Evolutionary conservation across 345 rosid genomes (phyloP), one percentile per base, ranked within the genome.

Genomic region (Lepidium didymum): DNA sequence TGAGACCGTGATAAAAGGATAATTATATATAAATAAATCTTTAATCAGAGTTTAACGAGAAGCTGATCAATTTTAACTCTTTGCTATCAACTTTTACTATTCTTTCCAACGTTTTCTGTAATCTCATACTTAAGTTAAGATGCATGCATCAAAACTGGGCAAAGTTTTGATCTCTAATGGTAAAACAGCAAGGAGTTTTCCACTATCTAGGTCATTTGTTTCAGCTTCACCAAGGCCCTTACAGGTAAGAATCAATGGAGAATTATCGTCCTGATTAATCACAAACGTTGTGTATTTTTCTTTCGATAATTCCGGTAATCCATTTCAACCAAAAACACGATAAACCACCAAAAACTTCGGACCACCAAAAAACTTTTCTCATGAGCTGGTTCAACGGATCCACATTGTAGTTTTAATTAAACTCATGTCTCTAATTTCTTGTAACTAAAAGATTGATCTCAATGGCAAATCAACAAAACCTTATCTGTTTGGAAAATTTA

Each of bases 211-310:
- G 50, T 42, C 75, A 33, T 69, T 75, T 18, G 75, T 75, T 56
- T 62, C 79, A 46, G 70, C 79, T 8, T 19, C 79, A 65, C 73
- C 77, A 56, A 69, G 75, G 15, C 79, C 79, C 43, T 69, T 75
- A 62, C 70, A 49, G 65, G 79, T 69, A 63, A 69, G 58, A 51
- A 14, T 2, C 62, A 51, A 41, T 51, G 36, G 13, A 62, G 25
- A 43, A 19, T 19, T 19, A 33, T 35, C 27, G 21, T 15, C 33
- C 33, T 6, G 0, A 29, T 29, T 7, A 29, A 29, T 0, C 33
- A 29, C 7, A 29, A 27, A 29, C 33, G 7, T 29, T 29, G 21
- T 19, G 21, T 19, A 19, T 19, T 19, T 19, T 2, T 19, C 2
- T 19, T 19, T 19, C 2, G 1, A 2, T 19, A 19, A 19, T 19